phyloP scores from a whole-genome alignment of 768 basidiomycete species.

The Piloderma croceum region DNA sequence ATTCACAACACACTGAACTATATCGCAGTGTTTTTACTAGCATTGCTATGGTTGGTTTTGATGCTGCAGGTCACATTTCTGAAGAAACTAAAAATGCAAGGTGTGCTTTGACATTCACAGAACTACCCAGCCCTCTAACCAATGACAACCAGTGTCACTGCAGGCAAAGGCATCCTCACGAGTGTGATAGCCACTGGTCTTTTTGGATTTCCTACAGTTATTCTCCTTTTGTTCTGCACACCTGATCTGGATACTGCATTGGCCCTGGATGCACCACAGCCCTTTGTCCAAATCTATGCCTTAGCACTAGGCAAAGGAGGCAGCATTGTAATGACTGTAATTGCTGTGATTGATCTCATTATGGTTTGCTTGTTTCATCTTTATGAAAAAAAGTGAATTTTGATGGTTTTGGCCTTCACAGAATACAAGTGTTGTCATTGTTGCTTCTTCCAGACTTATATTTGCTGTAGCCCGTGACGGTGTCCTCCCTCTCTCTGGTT shows the following conservation, averaged over 20 bases:
- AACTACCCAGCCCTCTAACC: too few relatives aligned
- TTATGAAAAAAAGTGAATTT: too few relatives aligned
- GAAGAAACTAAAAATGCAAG: slow-evolving; percentile 85
- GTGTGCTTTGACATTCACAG: too few relatives aligned
- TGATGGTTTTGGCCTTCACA: slow-evolving; percentile 21
- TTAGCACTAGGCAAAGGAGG: slow-evolving; percentile 69
- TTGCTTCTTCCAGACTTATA: slow-evolving; percentile 84
- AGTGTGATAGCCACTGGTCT: slow-evolving; percentile 75
- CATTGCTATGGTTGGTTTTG: slow-evolving; percentile 80
- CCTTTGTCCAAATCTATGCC: slow-evolving; percentile 85
- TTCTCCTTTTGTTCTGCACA: slow-evolving; percentile 80
- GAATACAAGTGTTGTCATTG: slow-evolving; percentile 85
- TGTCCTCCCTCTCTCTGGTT: slow-evolving; percentile 73
- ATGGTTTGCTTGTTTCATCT: slow-evolving; percentile 47
- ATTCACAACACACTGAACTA: neutral
- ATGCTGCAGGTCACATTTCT: slow-evolving; percentile 78
- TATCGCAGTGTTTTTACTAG: slow-evolving; percentile 69
- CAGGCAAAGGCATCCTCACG: slow-evolving; percentile 76
- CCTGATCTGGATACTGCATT: slow-evolving; percentile 75
- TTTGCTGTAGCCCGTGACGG: too few relatives aligned
- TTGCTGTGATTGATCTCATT: slow-evolving; percentile 81
- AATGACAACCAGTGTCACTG: slow-evolving; percentile 66
- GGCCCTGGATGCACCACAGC: slow-evolving; percentile 76
- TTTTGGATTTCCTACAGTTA: slow-evolving; percentile 72
- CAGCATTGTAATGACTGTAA: slow-evolving; percentile 80